Evolutionary conservation across 306 rosid genomes (phyloP).

Genomic region (Castanospermum australe): DNA sequence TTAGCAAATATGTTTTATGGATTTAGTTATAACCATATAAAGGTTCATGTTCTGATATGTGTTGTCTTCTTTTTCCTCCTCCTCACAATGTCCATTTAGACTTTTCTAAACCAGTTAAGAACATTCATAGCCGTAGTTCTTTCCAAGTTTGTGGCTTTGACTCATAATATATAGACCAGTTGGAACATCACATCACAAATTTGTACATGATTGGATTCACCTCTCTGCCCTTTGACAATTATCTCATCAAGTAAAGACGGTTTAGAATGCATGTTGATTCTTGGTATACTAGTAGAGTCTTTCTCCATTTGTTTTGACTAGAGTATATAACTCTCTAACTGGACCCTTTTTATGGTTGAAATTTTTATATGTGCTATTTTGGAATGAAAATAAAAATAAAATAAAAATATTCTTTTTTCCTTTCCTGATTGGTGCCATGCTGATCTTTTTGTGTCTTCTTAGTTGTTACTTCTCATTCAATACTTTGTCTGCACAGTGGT

Average conservation of each 20-base stretch:
- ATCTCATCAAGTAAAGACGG: background rate
- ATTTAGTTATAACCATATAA: background rate
- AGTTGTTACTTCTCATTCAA: slow-evolving; percentile 22
- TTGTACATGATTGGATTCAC: background rate
- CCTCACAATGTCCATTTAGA: background rate
- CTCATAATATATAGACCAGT: slow-evolving; percentile 1
- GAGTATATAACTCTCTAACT: background rate
- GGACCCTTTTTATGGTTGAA: background rate
- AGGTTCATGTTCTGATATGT: slow-evolving; percentile 7
- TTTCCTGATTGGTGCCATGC: background rate
- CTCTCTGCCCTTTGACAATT: background rate
- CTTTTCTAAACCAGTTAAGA: background rate
- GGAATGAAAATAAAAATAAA: too few species aligned
- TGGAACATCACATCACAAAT: slow-evolving; percentile 14
- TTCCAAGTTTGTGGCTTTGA: background rate
- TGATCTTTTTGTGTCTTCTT: slow-evolving; percentile 12
- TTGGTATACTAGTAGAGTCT: background rate
- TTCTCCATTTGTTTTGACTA: background rate
- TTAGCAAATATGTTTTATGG: background rate
- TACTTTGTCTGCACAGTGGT: slow-evolving; percentile 58
- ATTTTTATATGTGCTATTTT: background rate
- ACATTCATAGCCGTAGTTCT: background rate
- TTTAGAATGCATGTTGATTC: background rate
- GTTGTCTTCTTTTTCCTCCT: background rate
- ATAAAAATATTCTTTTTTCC: background rate